Evolutionary conservation across 768 basidiomycete species (phyloP).

Genomic region (Podaxis pistillaris): DNA sequence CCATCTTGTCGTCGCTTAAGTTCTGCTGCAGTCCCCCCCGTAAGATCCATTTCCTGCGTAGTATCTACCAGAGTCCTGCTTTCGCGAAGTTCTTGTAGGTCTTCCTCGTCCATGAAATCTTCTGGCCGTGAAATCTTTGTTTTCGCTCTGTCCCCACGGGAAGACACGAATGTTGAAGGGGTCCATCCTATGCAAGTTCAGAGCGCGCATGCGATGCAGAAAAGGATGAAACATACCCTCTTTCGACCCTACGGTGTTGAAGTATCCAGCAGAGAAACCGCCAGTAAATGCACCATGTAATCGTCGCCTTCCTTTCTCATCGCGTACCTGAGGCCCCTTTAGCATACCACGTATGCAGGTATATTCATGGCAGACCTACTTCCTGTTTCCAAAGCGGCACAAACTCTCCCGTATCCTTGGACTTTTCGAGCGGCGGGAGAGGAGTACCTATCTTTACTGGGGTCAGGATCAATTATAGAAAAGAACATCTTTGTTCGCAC

Average conservation of each 20-base stretch:
- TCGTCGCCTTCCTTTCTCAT: constrained; percentile 89
- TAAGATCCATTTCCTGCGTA: constrained; percentile 72
- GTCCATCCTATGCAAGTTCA: constrained; percentile 75
- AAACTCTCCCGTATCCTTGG: constrained; percentile 90
- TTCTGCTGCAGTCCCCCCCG: constrained; percentile 55
- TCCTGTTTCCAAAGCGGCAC: constrained; percentile 99
- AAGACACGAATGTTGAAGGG: constrained; percentile 91
- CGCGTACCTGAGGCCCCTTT: constrained; percentile 59
- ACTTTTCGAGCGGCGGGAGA: constrained; percentile 90
- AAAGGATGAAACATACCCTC: constrained; percentile 58
- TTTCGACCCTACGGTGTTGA: constrained; percentile 93
- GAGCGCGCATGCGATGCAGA: background rate
- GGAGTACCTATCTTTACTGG: constrained; percentile 83
- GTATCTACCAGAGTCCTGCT: constrained; percentile 74
- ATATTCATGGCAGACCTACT: constrained; percentile 38
- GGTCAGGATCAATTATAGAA: constrained; percentile 13
- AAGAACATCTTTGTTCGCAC: constrained; percentile 37
- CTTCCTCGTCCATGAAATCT: constrained; percentile 99
- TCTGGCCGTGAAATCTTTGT: constrained; percentile 65
- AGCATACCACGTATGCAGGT: constrained; percentile 16
- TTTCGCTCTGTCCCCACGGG: constrained; percentile 72
- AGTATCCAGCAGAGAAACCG: constrained; percentile 97
- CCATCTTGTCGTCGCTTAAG: constrained; percentile 26
- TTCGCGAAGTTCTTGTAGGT: constrained; percentile 79
- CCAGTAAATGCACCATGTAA: constrained; percentile 99